Evolutionary conservation across 2,329 filamentous ascomycete species (phyloP), one percentile per base, ranked within the genome.

Genomic region (Ophiostoma tasmaniense): DNA sequence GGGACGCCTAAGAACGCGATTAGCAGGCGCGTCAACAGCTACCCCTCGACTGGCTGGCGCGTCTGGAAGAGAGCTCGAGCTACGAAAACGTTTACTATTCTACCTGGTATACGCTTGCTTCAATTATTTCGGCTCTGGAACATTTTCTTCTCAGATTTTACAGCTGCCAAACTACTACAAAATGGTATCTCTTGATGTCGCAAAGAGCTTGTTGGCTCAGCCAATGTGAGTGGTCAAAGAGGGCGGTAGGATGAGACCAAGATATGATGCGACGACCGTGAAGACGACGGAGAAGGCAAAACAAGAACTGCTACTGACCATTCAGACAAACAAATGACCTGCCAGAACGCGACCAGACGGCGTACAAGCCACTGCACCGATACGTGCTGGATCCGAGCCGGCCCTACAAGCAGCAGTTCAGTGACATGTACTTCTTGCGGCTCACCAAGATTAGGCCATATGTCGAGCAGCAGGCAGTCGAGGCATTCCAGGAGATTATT

Each of bases 381-480:
- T 98, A 93, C 78, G 81, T 81, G 66, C 86, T 98, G 11, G 85
- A 90, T 30, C 89, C 85, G 75, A 81, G 85, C 70, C 85, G 85
- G 71, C 90, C 93, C 68, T 99, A 98, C 78, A 84, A 93, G 77
- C 95, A 98, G 78, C 95, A 99, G 80, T 99, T 91, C 85, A 92
- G 90, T 72, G 95, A 99, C 79, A 94, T 98, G 87, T 99, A 99
- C 83, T 99, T 97, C 77, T 78, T 97, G 74, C 90, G 95, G 14
- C 85, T 99, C 30, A 88, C 92, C 50, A 90, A 91, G 79, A 87
- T 99, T 77, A 97, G 94, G 79, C 91, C 93, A 11, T 85, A 87
- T 0, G 90, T 96, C 0, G 91, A 96, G 74, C 79, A 85, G 71
- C 84, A 91, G 66, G 94, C 93, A 0, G 79, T 81, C 20, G 87